phyloP scores from a whole-genome alignment of 1,284 basidiomycete genomes.

The Marasmius oreades region DNA sequence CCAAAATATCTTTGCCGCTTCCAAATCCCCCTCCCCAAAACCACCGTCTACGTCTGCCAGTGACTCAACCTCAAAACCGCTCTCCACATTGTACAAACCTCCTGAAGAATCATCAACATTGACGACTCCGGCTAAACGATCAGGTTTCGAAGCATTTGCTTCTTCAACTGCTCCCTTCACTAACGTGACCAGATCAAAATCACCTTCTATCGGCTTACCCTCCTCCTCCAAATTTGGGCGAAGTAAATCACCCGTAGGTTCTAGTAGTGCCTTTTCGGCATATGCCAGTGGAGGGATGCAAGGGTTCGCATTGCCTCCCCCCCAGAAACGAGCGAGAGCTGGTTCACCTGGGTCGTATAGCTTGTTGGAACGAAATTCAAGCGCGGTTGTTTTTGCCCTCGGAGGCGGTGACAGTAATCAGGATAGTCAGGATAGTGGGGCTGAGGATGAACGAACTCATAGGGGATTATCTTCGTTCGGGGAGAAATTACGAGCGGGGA shows the following conservation, averaged over 20 bases:
- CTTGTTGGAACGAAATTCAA: slow-evolving; percentile 37
- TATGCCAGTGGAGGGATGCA: slow-evolving; percentile 50
- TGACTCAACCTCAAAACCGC: neutral
- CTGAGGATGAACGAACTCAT: slow-evolving; percentile 35
- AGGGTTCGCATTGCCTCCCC: slow-evolving; percentile 45
- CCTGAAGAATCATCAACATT: slow-evolving; percentile 26
- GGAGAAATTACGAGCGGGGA: slow-evolving; percentile 56
- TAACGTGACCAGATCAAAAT: slow-evolving; percentile 43
- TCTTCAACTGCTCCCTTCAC: slow-evolving; percentile 60
- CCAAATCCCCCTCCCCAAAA: slow-evolving; percentile 14
- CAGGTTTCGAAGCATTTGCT: slow-evolving; percentile 64
- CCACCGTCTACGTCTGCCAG: slow-evolving; percentile 1
- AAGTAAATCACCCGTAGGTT: slow-evolving; percentile 45
- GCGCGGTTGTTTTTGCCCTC: slow-evolving; percentile 20
- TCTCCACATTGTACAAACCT: neutral
- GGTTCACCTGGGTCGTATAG: slow-evolving; percentile 46
- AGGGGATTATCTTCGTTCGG: slow-evolving; percentile 45
- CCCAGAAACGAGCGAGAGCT: slow-evolving; percentile 48
- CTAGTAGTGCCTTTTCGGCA: slow-evolving; percentile 55
- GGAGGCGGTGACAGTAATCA: slow-evolving; percentile 13
- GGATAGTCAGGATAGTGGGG: slow-evolving; percentile 32
- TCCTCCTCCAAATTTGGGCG: slow-evolving; percentile 32
- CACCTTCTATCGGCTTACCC: slow-evolving; percentile 39
- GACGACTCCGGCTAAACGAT: slow-evolving; percentile 41
- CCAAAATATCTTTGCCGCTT: slow-evolving; percentile 54